A percentile compares a stretch with the other conserved stretches of the same genome.
Evolutionary conservation across 2,329 filamentous ascomycete species (phyloP).

Genomic region (Myriosclerotinia scirpicola): DNA sequence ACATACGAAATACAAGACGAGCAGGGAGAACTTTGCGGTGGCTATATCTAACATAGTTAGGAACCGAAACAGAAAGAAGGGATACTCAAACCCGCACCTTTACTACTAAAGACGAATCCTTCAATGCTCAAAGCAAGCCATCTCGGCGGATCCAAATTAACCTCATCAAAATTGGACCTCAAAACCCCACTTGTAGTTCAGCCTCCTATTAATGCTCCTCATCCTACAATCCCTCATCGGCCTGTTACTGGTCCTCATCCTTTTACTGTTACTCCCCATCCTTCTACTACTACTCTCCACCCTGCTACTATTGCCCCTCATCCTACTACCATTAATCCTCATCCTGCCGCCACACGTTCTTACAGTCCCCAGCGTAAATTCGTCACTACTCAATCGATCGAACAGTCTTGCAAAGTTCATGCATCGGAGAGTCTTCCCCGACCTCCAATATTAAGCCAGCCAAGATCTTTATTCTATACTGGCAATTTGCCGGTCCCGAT

Average conservation of each 20-base stretch:
- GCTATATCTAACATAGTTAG: constrained; percentile 16
- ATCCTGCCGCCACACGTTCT: not conserved
- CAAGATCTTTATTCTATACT: constrained; percentile 7
- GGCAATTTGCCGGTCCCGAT: constrained; percentile 2
- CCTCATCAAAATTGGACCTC: not conserved
- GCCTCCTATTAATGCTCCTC: not conserved
- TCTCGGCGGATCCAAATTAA: not conserved
- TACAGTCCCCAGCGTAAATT: constrained; percentile 4
- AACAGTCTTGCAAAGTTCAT: not conserved
- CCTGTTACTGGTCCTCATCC: not conserved
- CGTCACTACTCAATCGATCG: not conserved
- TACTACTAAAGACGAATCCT: constrained; percentile 18
- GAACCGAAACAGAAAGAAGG: constrained; percentile 42
- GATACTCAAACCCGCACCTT: constrained; percentile 45
- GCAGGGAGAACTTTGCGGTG: no score
- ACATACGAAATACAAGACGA: not conserved
- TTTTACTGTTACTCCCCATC: not conserved
- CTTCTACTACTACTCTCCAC: not conserved
- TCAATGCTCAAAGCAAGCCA: constrained; percentile 5
- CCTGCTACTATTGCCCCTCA: not conserved
- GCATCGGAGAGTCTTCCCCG: not conserved
- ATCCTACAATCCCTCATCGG: not conserved
- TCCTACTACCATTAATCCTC: not conserved
- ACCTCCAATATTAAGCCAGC: constrained; percentile 8
- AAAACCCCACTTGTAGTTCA: not conserved